Evolutionary conservation across 257 asterid genomes (phyloP).

Genomic region (Lavandula angustifolia): DNA sequence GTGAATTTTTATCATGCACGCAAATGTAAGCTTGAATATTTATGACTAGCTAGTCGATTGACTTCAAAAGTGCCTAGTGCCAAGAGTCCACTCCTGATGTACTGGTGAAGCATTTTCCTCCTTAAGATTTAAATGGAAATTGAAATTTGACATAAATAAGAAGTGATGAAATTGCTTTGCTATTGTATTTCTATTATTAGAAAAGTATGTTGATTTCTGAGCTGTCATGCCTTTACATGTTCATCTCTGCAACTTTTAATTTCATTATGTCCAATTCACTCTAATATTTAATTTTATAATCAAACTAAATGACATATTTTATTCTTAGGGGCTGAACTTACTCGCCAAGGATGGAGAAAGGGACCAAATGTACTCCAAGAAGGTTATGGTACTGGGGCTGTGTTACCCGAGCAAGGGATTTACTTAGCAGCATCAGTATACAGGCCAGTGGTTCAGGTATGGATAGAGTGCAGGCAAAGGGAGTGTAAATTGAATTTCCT

Average conservation of each 20-base stretch:
- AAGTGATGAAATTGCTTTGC: too few species aligned
- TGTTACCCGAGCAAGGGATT: constrained; percentile 95
- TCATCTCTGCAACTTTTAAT: background rate
- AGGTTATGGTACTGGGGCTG: constrained; percentile 94
- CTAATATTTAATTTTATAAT: constrained; percentile 10
- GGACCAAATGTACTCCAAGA: constrained; percentile 87
- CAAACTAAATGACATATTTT: constrained; percentile 17
- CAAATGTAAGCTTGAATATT: too few species aligned
- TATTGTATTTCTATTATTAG: too few species aligned
- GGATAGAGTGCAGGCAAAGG: constrained; percentile 29
- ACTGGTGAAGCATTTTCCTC: too few species aligned
- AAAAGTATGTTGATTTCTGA: too few species aligned
- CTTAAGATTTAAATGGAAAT: too few species aligned
- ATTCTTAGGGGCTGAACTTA: constrained; percentile 56
- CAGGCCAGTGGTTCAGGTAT: constrained; percentile 96
- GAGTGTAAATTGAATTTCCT: constrained; percentile 20
- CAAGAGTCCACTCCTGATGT: too few species aligned
- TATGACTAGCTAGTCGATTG: too few species aligned
- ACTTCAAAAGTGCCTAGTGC: too few species aligned
- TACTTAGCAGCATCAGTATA: constrained; percentile 94
- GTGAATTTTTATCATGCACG: too few species aligned
- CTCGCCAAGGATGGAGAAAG: constrained; percentile 93
- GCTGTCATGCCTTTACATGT: too few species aligned
- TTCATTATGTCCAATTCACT: constrained; percentile 17
- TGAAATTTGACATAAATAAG: too few species aligned